phyloP scores from a whole-genome alignment of 805 yeast genomes.

The Brettanomyces sp. region DNA sequence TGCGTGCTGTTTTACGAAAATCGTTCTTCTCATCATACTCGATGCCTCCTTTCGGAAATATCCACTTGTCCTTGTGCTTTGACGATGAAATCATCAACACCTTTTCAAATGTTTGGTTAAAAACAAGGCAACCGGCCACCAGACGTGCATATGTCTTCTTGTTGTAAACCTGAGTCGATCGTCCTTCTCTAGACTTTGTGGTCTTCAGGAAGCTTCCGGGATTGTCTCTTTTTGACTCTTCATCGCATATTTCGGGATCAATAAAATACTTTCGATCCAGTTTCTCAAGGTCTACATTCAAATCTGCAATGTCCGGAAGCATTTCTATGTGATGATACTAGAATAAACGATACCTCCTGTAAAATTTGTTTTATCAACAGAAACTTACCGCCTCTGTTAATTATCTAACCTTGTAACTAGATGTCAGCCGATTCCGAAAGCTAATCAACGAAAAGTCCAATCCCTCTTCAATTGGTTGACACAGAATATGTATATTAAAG shows the following conservation, averaged over 20 bases:
- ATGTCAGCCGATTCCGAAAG: no score
- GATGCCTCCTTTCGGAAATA: slow-evolving; percentile 92
- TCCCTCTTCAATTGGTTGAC: no score
- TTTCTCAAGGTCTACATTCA: slow-evolving; percentile 2
- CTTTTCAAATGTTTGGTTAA: slow-evolving; percentile 44
- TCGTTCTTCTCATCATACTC: slow-evolving; percentile 66
- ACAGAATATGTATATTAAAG: no score
- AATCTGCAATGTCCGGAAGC: background rate
- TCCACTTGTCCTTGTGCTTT: slow-evolving; percentile 65
- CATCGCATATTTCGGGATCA: slow-evolving; percentile 7
- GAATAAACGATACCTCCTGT: background rate
- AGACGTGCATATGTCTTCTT: slow-evolving; percentile 62
- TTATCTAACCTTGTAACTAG: background rate
- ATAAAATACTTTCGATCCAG: slow-evolving; percentile 3
- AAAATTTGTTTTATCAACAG: background rate
- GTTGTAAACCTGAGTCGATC: slow-evolving; percentile 52
- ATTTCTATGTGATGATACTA: no score
- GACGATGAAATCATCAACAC: slow-evolving; percentile 77
- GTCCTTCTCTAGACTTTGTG: slow-evolving; percentile 40
- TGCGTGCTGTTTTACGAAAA: slow-evolving; percentile 44
- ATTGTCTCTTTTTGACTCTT: slow-evolving; percentile 3
- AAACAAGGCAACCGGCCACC: slow-evolving; percentile 87
- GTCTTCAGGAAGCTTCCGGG: slow-evolving; percentile 20
- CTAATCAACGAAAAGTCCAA: no score
- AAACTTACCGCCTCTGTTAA: background rate